These are phyloP conservation scores for Suhomyces coccinellae DNA, from an alignment of 1,139 yeast genomes.

Conservation along the genomic window DNA sequence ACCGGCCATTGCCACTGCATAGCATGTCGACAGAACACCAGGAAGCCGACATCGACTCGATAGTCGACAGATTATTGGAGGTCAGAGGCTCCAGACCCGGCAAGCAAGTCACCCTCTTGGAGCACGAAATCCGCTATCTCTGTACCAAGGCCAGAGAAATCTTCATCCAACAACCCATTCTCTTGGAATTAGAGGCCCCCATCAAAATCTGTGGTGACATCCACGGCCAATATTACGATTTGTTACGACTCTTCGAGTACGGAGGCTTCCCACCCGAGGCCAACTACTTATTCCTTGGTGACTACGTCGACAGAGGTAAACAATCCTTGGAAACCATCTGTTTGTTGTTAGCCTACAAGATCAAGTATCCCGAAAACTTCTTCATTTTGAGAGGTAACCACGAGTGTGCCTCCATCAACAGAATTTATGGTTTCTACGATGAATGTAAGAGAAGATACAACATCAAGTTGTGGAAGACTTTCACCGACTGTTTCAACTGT, in stretches of 20 bases:
- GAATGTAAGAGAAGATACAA: slow-evolving; percentile 97
- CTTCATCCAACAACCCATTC: slow-evolving; percentile 94
- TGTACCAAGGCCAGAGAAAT: slow-evolving; percentile 98
- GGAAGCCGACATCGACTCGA: slow-evolving; percentile 95
- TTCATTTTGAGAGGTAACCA: slow-evolving; percentile 94
- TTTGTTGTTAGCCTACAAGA: slow-evolving; percentile 87
- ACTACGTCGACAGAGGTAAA: slow-evolving; percentile 97
- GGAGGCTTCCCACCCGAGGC: slow-evolving; percentile 99
- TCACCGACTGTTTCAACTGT: slow-evolving; percentile 97
- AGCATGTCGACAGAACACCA: slow-evolving; percentile 54
- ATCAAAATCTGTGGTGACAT: slow-evolving; percentile 94
- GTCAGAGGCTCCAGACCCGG: slow-evolving; percentile 99
- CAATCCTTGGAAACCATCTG: slow-evolving; percentile 95
- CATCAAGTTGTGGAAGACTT: slow-evolving; percentile 96
- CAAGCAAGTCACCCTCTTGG: slow-evolving; percentile 89
- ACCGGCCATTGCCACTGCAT: slow-evolving; percentile 11
- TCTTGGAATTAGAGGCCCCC: slow-evolving; percentile 95
- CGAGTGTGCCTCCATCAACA: slow-evolving; percentile 95
- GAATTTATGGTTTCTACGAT: slow-evolving; percentile 96
- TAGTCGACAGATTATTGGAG: slow-evolving; percentile 93
- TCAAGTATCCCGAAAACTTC: slow-evolving; percentile 96
- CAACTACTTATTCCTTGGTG: slow-evolving; percentile 91
- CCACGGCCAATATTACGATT: slow-evolving; percentile 96
- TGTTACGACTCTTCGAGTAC: slow-evolving; percentile 90
- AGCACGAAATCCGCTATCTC: slow-evolving; percentile 89